These are phyloP conservation scores for Dactylellina haptotyla DNA, from an alignment of 2,329 filamentous ascomycete genomes.

Conservation along the genomic window DNA sequence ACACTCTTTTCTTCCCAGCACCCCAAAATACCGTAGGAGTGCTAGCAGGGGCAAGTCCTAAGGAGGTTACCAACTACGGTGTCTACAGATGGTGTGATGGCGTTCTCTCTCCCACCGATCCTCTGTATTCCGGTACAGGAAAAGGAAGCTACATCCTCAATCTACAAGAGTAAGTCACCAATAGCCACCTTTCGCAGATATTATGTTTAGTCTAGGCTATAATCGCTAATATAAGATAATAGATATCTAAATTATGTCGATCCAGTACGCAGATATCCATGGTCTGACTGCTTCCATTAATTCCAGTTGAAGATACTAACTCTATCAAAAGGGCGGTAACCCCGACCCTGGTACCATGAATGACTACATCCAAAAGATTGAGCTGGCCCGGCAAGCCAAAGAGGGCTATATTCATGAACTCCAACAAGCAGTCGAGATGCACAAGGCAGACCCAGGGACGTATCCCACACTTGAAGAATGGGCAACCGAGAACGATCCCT, in stretches of 20 bases:
- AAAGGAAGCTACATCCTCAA: constrained; percentile 16
- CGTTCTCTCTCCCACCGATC: constrained; percentile 9
- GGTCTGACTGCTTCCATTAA: too few species aligned
- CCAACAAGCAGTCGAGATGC: not conserved
- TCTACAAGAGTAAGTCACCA: constrained; percentile 10
- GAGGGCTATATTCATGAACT: not conserved
- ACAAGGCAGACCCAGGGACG: not conserved
- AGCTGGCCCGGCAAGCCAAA: not conserved
- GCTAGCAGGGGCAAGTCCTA: not conserved
- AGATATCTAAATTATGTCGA: constrained; percentile 27
- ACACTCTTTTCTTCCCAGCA: constrained; percentile 18
- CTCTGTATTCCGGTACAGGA: constrained; percentile 9
- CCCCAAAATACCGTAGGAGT: constrained; percentile 18
- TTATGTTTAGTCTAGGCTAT: not conserved
- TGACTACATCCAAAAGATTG: constrained; percentile 5
- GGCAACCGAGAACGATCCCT: constrained; percentile 11
- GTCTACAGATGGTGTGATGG: constrained; percentile 26
- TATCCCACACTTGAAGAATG: constrained; percentile 27
- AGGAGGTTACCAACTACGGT: constrained; percentile 28
- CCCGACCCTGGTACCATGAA: constrained; percentile 1
- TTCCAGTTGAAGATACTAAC: too few species aligned
- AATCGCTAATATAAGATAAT: not conserved
- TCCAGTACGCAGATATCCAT: constrained; percentile 3
- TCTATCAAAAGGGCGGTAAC: constrained; percentile 1
- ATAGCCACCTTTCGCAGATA: too few species aligned